These are phyloP conservation scores for Inga laurina DNA, from an alignment of 306 rosid species.

Conservation along the genomic window DNA sequence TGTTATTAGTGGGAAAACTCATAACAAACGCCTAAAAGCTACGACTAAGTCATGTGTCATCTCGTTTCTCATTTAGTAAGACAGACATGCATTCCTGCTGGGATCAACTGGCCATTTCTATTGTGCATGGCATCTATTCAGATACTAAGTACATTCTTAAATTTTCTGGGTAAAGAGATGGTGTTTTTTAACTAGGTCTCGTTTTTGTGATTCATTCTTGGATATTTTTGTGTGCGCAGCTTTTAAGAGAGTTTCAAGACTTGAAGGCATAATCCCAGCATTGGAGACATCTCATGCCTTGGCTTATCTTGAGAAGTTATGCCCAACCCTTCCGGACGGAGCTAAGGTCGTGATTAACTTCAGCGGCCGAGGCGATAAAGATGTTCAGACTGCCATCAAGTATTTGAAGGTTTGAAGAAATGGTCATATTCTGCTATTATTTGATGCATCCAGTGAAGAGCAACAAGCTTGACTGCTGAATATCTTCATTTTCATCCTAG, in stretches of 20 bases:
- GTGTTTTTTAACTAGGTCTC: background rate
- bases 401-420: slow-evolving; percentile 58
- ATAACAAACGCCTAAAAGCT: background rate
- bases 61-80: background rate
- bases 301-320: slow-evolving; percentile 81
- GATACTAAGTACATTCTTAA: no score
- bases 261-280: slow-evolving; percentile 98
- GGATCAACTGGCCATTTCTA: background rate
- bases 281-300: slow-evolving; percentile 95
- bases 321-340: slow-evolving; percentile 78
- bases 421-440: background rate
- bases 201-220: background rate
- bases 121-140: background rate
- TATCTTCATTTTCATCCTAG: slow-evolving; percentile 22
- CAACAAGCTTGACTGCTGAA: slow-evolving; percentile 21
- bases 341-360: slow-evolving; percentile 80
- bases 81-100: background rate
- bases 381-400: slow-evolving; percentile 93
- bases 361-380: slow-evolving; percentile 98
- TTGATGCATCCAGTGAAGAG: background rate
- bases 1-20: background rate
- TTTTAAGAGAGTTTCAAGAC: slow-evolving; percentile 73
- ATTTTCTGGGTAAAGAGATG: background rate
- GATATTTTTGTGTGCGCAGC: slow-evolving; percentile 48
- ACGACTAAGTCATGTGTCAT: background rate